A percentile compares a stretch with the other conserved stretches of the same genome.
phyloP scores from a whole-genome alignment of 768 basidiomycete genomes.

The Auricularia cornea region DNA sequence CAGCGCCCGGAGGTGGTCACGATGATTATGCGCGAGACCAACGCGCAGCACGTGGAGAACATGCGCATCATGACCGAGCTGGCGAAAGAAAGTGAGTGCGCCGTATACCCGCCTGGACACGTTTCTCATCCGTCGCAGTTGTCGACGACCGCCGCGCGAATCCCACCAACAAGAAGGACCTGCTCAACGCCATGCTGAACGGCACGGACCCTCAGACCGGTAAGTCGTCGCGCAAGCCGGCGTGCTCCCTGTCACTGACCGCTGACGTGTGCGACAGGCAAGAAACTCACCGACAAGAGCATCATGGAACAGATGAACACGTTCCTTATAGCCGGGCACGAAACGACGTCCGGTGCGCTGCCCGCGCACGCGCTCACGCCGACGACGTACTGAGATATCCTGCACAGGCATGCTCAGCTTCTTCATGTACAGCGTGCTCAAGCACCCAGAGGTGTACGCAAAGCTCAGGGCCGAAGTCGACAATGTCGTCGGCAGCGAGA shows the following conservation, averaged over 20 bases:
- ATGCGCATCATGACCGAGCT: constrained; percentile 35
- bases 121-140: constrained; percentile 18
- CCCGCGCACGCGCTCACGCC: not conserved
- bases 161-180: constrained; percentile 32
- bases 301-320: constrained; percentile 41
- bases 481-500: constrained; percentile 30
- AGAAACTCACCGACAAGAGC: constrained; percentile 28
- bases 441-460: constrained; percentile 34
- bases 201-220: constrained; percentile 39
- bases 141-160: constrained; percentile 31
- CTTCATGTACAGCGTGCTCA: constrained; percentile 36
- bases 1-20: constrained; percentile 29
- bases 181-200: constrained; percentile 39
- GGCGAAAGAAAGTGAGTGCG: constrained; percentile 29
- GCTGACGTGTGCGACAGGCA: not conserved
- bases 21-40: constrained; percentile 26
- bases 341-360: constrained; percentile 28
- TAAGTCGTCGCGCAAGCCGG: not conserved
- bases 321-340: constrained; percentile 43
- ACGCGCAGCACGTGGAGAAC: constrained; percentile 33
- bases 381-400: too few relatives aligned
- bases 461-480: constrained; percentile 43
- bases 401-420: constrained; percentile 30
- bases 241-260: not conserved
- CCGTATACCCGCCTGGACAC: too few relatives aligned